Conservation (phyloP, 2,329 filamentous ascomycete genomes). For the Diaporthe sp. region DNA sequence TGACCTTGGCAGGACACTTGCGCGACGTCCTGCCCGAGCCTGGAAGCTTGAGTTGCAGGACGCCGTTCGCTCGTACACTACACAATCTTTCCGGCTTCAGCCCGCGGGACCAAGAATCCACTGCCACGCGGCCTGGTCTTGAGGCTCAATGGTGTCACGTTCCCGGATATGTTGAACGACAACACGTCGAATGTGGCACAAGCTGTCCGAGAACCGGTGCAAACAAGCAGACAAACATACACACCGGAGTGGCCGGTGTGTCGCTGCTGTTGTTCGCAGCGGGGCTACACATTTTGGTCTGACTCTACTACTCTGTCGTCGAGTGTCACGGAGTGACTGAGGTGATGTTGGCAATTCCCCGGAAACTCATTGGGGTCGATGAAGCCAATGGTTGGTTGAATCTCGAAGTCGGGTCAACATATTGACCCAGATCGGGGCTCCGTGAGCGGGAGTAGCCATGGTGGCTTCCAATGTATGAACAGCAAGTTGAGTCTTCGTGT, state of each 20-base stretch:
- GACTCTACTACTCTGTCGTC: neutral
- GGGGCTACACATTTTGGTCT: neutral
- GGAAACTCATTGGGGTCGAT: no score
- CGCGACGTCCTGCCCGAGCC: neutral
- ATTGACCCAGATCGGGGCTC: neutral
- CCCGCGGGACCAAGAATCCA: neutral
- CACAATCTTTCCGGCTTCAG: neutral
- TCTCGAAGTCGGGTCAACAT: neutral
- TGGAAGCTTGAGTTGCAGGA: neutral
- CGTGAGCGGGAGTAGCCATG: neutral
- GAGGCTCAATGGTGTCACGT: neutral
- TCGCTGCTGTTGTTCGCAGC: neutral
- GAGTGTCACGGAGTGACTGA: neutral
- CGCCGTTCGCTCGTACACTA: neutral
- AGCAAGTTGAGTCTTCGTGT: neutral
- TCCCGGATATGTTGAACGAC: neutral
- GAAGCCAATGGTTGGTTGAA: neutral
- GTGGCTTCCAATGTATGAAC: neutral
- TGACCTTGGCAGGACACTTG: neutral
- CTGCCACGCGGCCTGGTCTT: neutral
- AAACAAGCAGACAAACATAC: neutral
- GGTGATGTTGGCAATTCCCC: neutral
- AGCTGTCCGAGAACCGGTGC: neutral
- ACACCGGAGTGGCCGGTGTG: neutral
- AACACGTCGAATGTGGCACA: neutral